Base-by-base conservation (phyloP, 2,329 filamentous ascomycete genomes). In the Elsinoe arachidis region DNA sequence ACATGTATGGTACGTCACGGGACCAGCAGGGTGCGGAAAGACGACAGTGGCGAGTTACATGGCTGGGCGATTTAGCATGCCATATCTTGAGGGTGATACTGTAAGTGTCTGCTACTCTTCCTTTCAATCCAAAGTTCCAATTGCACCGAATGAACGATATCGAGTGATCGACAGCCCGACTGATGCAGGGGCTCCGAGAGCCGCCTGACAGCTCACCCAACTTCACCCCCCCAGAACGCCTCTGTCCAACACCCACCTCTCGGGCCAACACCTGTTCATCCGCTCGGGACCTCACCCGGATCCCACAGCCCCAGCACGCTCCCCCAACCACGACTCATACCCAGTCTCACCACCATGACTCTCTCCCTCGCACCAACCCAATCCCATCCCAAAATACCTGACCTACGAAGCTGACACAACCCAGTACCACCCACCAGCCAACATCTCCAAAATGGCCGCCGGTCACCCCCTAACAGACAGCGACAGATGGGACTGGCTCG, bases 401-500 rank as follows among this genome's bases (percentile, higher is more conserved):
- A 39, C 37, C 10, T 10, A 2, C 21, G 3, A 47, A n/a, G 26
- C 59, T 60, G 5, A 60, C 47, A 21, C 33, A 39, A 7, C 34
- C 1, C 43, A 78, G 76, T 78, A 72, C 63, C 78, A 80, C 65
- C 76, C 77, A 1, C 69, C 72, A 35, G 67, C 70, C 10, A 78
- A 79, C 59, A 74, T 79, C 34, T 85, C 91, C 56, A 99, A 97
- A 74, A 99, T 99, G 93, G 79, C 81, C 67, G 80, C 79, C 64
- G 89, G 89, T 63, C 85, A 84, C 58, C 90, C 93, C 2, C 79
- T 99, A 35, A 95, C 88, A 57, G 93, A 99, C 69, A 86, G 85
- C 59, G 93, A 99, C 74, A 87, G 93, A 62, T 97, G 93, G 93
- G 92, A 96, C 76, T 99, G 93, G 93, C 84, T 99, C 15, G 76